Conservation (phyloP, 179 eudicot genomes). For the Spinacia oleracea region DNA sequence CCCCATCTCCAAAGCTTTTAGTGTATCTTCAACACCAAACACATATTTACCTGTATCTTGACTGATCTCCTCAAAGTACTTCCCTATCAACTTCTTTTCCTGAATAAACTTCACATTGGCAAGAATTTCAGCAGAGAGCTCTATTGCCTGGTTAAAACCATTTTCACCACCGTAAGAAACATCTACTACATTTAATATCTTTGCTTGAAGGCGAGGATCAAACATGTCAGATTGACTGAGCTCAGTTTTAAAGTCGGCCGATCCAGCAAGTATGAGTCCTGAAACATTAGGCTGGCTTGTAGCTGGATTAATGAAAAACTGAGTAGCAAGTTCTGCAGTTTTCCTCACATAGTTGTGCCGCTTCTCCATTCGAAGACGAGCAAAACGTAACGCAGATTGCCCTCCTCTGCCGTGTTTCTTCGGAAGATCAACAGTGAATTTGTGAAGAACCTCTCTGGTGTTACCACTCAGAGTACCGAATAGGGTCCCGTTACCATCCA, state of each 20-base stretch:
- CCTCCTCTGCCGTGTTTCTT: conserved; percentile 87
- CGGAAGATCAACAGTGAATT: conserved; percentile 71
- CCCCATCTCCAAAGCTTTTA: conserved; percentile 60
- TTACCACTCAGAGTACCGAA: conserved; percentile 82
- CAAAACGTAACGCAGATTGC: conserved; percentile 75
- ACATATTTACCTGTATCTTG: conserved; percentile 61
- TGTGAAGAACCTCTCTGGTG: conserved; percentile 74
- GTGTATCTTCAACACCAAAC: conserved; percentile 56
- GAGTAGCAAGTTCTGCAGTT: conserved; percentile 80
- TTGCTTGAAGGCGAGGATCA: conserved; percentile 72
- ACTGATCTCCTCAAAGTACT: conserved; percentile 59
- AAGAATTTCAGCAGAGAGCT: conserved; percentile 58
- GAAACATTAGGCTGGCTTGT: conserved; percentile 78
- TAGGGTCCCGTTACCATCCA: conserved; percentile 81
- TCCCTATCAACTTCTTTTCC: conserved; percentile 53
- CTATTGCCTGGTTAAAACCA: conserved; percentile 74
- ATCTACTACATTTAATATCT: conserved; percentile 70
- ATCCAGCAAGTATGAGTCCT: conserved; percentile 74
- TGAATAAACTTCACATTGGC: conserved; percentile 62
- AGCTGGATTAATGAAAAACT: conserved; percentile 65
- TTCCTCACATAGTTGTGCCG: conserved; percentile 78
- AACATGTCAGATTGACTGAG: conserved; percentile 81
- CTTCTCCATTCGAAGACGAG: conserved; percentile 83
- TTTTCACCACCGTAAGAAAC: conserved; percentile 71
- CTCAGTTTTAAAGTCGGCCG: conserved; percentile 79